Conservation (phyloP, 2,329 filamentous ascomycete genomes). For the Calonectria pseudoturangicola region DNA sequence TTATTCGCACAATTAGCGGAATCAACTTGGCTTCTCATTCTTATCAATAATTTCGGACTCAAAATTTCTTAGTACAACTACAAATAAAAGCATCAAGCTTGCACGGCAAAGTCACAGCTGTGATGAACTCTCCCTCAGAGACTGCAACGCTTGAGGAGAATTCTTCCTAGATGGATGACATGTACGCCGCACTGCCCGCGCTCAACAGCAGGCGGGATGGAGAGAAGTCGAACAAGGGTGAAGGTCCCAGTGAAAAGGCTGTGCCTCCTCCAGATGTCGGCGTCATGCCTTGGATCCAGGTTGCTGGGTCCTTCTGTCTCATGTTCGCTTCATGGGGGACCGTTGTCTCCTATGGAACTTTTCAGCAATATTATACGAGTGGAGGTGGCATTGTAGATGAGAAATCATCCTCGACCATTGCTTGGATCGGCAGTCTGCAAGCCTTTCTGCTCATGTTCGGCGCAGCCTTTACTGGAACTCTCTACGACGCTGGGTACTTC, state of each 20-base stretch:
- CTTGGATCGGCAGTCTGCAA: slow-evolving; percentile 63
- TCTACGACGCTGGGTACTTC: slow-evolving; percentile 64
- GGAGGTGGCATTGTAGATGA: slow-evolving; percentile 47
- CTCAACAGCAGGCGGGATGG: not conserved
- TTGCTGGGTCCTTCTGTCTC: slow-evolving; percentile 6
- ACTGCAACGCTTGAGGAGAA: not conserved
- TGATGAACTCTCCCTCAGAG: slow-evolving; percentile 3
- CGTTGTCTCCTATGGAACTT: slow-evolving; percentile 54
- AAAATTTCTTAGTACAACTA: too few species aligned
- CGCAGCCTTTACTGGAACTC: slow-evolving; percentile 61
- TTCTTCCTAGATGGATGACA: not conserved
- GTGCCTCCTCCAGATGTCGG: slow-evolving; percentile 12
- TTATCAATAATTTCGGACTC: not conserved
- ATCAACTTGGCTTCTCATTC: fast-evolving
- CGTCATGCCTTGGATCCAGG: slow-evolving; percentile 13
- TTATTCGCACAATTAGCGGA: fast-evolving
- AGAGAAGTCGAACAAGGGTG: not conserved
- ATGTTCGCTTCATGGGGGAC: slow-evolving; percentile 19
- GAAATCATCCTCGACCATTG: slow-evolving; percentile 54
- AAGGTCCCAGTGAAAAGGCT: not conserved
- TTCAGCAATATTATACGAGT: slow-evolving; percentile 59
- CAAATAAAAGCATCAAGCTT: too few species aligned
- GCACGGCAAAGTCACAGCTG: not conserved
- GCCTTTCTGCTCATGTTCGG: slow-evolving; percentile 61
- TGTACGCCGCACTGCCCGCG: not conserved